Evolutionary conservation across 257 asterid species (phyloP).

Genomic region (Solanum pimpinellifolium): DNA sequence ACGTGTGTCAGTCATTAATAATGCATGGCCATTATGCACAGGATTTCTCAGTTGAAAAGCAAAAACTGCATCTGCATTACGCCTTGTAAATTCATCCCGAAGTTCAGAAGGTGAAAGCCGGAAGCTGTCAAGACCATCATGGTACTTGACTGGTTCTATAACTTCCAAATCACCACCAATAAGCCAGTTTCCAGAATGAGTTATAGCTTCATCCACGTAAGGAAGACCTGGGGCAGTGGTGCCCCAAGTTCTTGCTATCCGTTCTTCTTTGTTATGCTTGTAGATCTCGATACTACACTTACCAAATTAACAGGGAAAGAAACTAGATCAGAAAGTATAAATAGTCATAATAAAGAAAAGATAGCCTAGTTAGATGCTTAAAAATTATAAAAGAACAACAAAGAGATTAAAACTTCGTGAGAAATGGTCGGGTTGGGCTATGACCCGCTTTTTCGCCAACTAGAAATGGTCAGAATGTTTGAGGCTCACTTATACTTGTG

Average conservation of each 20-base stretch:
- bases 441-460: background rate
- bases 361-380: background rate
- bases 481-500: background rate
- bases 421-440: background rate
- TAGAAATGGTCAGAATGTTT: background rate
- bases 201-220: conserved; percentile 59
- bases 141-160: conserved; percentile 52
- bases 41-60: conserved; percentile 97
- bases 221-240: conserved; percentile 82
- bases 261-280: conserved; percentile 91
- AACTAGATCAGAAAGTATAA: background rate
- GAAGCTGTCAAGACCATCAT: conserved; percentile 70
- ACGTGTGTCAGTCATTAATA: conserved; percentile 83
- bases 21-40: conserved; percentile 92
- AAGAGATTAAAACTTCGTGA: background rate
- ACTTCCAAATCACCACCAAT: conserved; percentile 86
- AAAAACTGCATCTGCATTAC: conserved; percentile 89
- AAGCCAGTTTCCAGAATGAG: conserved; percentile 72
- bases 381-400: background rate
- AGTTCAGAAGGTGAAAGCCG: conserved; percentile 80
- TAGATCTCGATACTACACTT: conserved; percentile 65
- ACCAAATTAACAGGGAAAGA: background rate
- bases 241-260: conserved; percentile 95
- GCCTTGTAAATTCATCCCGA: conserved; percentile 55
- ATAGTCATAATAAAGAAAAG: background rate